Conservation (phyloP, 225 moss, liverwort and hornwort species). For the Marchantia polymorpha region DNA sequence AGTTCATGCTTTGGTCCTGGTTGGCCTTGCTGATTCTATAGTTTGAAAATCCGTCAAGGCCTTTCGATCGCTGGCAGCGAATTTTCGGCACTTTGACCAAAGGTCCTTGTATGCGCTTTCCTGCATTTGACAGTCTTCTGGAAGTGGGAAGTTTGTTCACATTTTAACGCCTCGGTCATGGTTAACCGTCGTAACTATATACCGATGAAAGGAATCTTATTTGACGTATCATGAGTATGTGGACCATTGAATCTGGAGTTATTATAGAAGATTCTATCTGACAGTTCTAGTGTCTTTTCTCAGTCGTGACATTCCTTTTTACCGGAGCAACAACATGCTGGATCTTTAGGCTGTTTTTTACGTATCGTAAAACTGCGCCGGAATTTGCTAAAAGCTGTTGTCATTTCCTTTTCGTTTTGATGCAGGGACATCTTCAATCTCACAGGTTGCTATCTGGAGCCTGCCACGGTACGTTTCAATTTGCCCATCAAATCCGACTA, state of each 20-base stretch:
- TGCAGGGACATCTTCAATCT: slow-evolving; percentile 82
- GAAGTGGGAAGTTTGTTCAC: not conserved
- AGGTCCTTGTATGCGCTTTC: too few relatives aligned
- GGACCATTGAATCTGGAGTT: not conserved
- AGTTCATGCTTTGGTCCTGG: not conserved
- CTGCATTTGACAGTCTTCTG: not conserved
- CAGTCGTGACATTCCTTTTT: not conserved
- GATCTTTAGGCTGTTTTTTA: not conserved
- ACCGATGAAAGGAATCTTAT: not conserved
- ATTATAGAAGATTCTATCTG: too few relatives aligned
- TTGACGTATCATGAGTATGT: not conserved
- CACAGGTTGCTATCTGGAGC: slow-evolving; percentile 78
- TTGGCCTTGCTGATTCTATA: too few relatives aligned
- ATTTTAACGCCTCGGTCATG: not conserved
- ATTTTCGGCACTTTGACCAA: too few relatives aligned
- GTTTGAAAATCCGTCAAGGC: too few relatives aligned
- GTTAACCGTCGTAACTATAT: not conserved
- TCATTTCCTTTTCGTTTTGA: not conserved
- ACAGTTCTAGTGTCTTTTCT: not conserved
- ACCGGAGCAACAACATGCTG: not conserved
- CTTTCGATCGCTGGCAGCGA: too few relatives aligned
- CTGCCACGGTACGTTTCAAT: slow-evolving; percentile 55
- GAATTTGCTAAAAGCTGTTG: too few relatives aligned
- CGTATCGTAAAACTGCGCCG: not conserved
- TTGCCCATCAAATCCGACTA: not conserved